Evolutionary conservation across 495 filamentous ascomycete genomes (phyloP), one percentile per base, ranked within the genome.

Genomic region (Talaromyces borbonicus): DNA sequence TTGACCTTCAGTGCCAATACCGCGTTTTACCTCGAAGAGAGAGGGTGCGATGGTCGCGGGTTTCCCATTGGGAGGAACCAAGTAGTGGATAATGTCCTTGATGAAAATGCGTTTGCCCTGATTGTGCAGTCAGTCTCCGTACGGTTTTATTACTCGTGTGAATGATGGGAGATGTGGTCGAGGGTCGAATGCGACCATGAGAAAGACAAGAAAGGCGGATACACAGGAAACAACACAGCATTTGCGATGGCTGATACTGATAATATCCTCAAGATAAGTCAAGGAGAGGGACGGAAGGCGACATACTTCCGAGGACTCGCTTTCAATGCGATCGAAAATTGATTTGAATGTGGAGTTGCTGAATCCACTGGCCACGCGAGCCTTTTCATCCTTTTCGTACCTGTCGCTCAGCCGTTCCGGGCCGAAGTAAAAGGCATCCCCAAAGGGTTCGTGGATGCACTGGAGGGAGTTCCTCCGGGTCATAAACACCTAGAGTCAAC

Each of bases 71-170:
- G 87, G 89, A 4, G 90, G 87, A 46, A 90, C 65, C 33, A 95
- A 68, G 60, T 96, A 95, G 61, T 96, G 80, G 29, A 83, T 77
- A 57, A 98, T 98, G 62, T 97, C 92, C 62, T 98, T 98, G 76
- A 98, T 92, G 71, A 97, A 94, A 53, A 95, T 63, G 47, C 92
- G 83, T 67, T 95, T 95, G 52, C 66, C 61, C 62, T 66, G 58
- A 55, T 5, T 29, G 26, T 18, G 16, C 23, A 55, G 62, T 74
- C 67, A 73, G 68, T 62, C 53, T 58, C 49, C 43, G 29, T 15
- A 49, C 4, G 49, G 29, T 29, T 37, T 19, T 37, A n/a, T 19
- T 23, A 15, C 30, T 27, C n/a, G 38, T 23, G 26, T 2, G 49
- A 38, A 1, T 12, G 35, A 2, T 22, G 22, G 8, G 6, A 38